Conservation (phyloP, 805 yeast genomes). For the Saccharomycopsis sp. region DNA sequence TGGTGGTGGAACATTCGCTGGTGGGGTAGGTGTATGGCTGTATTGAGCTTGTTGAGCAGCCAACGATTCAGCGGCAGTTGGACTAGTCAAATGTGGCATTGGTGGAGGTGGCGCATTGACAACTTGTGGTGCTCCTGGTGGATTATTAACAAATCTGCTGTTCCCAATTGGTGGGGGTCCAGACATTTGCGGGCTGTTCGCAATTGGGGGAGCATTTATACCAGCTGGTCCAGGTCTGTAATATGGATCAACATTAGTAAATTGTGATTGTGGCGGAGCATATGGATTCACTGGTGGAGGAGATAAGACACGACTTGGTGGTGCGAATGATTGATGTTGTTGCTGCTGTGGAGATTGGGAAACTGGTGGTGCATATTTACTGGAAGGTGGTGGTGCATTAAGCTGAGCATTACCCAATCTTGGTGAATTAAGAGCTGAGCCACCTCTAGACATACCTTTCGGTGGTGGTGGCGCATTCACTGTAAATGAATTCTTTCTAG, state of each 20-base stretch:
- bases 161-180: constrained; percentile 6
- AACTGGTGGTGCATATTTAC: constrained; percentile 27
- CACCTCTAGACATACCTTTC: constrained; percentile 14
- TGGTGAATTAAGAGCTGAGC: constrained; percentile 17
- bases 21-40: constrained; percentile 17
- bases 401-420: constrained; percentile 10
- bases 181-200: constrained; percentile 22
- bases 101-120: constrained; percentile 21
- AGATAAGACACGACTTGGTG: constrained; percentile 23
- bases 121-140: constrained; percentile 10
- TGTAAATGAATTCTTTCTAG: constrained; percentile 23
- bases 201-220: constrained; percentile 12
- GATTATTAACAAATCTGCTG: not conserved
- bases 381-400: constrained; percentile 26
- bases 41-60: constrained; percentile 23
- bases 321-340: constrained; percentile 3
- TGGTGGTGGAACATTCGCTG: constrained; percentile 24
- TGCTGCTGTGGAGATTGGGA: constrained; percentile 3
- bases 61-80: constrained; percentile 24
- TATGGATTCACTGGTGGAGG: constrained; percentile 28
- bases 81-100: constrained; percentile 15
- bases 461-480: constrained; percentile 24
- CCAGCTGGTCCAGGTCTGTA: constrained; percentile 8
- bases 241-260: not conserved
- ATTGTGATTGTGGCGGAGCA: constrained; percentile 27